Evolutionary conservation across 202 grass and related monocot species (phyloP), one percentile per base, ranked within the genome.

Genomic region (Musa balbisiana): DNA sequence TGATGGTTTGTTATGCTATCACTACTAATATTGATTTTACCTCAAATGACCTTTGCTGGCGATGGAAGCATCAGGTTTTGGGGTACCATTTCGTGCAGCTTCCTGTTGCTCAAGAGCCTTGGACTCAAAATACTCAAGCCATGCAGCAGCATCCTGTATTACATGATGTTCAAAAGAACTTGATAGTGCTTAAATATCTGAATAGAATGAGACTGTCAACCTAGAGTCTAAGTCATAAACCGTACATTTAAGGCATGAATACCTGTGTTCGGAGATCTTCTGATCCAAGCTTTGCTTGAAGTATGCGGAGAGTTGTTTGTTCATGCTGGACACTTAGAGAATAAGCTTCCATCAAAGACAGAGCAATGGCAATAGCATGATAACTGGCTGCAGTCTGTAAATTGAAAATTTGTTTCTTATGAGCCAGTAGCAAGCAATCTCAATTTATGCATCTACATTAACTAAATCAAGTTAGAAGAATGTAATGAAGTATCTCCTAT

Each of bases 271-370:
- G 85, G 53, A 98, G 88, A 92, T 98, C 94, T 89, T 98, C 94
- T 83, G 90, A 91, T 81, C 94, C 94, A 62, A 98, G 94, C 81
- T 98, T 98, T 78, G 88, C 81, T 87, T 98, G 90, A 83, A 98
- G 90, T 80, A 98, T 98, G 62, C 91, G 78, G 49, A 93, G 82
- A 82, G 94, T 98, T 43, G 94, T 98, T 79, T 98, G 92, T 86
- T 98, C 94, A 86, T 98, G 94, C 87, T 98, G 94, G 67, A 98
- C 94, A 80, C 94, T 98, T 70, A 98, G 76, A 71, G 90, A 93
- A 82, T 93, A 98, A 75, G 94, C 94, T 98, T 98, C 94, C 94
- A 98, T 98, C 72, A 98, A 83, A 86, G 94, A 98, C 5, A 98
- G 84, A 85, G 94, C 94, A 62, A 98, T 98, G 72, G 91, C 94